Conservation (phyloP, 2,329 filamentous ascomycete species). For the Didymella sp. region DNA sequence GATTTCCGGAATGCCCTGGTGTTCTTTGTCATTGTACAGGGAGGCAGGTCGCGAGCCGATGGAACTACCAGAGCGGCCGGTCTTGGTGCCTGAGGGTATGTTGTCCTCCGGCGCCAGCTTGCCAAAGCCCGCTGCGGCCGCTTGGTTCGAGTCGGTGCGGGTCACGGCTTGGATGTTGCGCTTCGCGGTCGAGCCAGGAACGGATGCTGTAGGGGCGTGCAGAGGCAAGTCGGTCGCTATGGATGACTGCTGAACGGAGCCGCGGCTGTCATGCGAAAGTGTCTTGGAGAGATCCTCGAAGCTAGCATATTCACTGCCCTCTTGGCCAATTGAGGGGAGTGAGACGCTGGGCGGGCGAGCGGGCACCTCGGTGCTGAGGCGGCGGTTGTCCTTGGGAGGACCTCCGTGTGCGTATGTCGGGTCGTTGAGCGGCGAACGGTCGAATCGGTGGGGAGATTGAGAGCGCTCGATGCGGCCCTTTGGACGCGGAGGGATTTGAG, state of each 20-base stretch:
- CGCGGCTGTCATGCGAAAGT: conserved; percentile 40
- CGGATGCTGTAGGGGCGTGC: conserved; percentile 85
- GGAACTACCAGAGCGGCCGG: conserved; percentile 44
- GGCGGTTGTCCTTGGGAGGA: conserved; percentile 42
- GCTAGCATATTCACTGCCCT: conserved; percentile 86
- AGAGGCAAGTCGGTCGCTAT: conserved; percentile 83
- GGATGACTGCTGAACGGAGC: conserved; percentile 74
- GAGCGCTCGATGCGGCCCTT: conserved; percentile 73
- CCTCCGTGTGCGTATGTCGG: conserved; percentile 59
- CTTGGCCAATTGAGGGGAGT: conserved; percentile 85
- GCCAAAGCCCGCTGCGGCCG: conserved; percentile 84
- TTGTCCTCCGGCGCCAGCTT: conserved; percentile 55
- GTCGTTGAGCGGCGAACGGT: conserved; percentile 85
- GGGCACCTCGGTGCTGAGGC: conserved; percentile 51
- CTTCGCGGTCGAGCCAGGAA: conserved; percentile 81
- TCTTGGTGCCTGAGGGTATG: conserved; percentile 29
- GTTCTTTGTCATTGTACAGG: conserved; percentile 66
- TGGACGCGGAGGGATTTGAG: conserved; percentile 84
- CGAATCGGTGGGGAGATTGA: conserved; percentile 78
- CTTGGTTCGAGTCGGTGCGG: conserved; percentile 86
- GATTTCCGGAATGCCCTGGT: conserved; percentile 90
- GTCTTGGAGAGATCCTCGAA: conserved; percentile 54
- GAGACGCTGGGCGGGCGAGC: conserved; percentile 77
- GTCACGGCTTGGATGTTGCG: conserved; percentile 84
- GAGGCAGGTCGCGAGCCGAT: conserved; percentile 60